Percentiles rank a stretch among this genome's conserved stretches.
Evolutionary conservation across 371 early-diverging fungal genomes (phyloP).

Genomic region (Coemansia sp.): DNA sequence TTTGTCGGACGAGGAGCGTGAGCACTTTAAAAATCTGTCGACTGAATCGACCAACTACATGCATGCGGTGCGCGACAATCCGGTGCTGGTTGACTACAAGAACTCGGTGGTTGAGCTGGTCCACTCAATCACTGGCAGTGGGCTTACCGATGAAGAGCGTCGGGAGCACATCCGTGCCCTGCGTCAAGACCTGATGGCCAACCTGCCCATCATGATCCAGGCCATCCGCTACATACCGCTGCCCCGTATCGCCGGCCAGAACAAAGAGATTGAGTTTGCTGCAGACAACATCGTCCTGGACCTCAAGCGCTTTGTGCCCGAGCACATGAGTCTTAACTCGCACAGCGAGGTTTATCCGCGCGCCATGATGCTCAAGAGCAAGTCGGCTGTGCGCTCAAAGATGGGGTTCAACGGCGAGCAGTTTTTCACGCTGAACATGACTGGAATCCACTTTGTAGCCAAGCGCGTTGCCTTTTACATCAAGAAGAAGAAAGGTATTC

Average conservation of each 20-base stretch:
- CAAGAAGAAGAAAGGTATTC: constrained; percentile 49
- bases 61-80: constrained; percentile 33
- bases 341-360: constrained; percentile 46
- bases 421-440: constrained; percentile 37
- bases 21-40: constrained; percentile 21
- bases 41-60: constrained; percentile 24
- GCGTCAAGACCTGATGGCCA: constrained; percentile 35
- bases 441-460: constrained; percentile 42
- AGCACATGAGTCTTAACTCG: constrained; percentile 40
- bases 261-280: constrained; percentile 47
- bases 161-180: constrained; percentile 32
- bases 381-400: constrained; percentile 24
- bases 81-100: constrained; percentile 36
- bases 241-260: constrained; percentile 43
- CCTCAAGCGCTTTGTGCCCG: constrained; percentile 47
- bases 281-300: constrained; percentile 51
- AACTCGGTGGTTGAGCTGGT: constrained; percentile 20
- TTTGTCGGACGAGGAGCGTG: constrained; percentile 30
- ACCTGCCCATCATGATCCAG: constrained; percentile 33
- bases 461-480: constrained; percentile 45
- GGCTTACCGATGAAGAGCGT: constrained; percentile 27
- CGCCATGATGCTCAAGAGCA: constrained; percentile 28
- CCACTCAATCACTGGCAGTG: constrained; percentile 26
- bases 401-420: constrained; percentile 33
- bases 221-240: constrained; percentile 45